Evolutionary conservation across 257 asterid genomes (phyloP), one percentile per base, ranked within the genome.

Genomic region (Cordia subcordata): DNA sequence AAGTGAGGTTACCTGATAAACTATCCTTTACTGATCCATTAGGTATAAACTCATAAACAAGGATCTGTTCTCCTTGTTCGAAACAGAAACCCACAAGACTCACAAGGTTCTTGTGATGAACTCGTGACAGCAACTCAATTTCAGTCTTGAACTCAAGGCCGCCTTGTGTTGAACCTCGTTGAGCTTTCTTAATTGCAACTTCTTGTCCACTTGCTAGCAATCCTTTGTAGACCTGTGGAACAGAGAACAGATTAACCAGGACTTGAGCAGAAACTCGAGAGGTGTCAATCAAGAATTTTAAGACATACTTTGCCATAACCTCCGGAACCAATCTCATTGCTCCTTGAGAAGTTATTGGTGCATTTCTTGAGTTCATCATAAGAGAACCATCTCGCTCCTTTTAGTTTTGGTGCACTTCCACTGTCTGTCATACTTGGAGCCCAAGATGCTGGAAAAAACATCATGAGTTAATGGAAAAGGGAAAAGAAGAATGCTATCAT

Each of bases 341-440:
- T 80, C 42, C 78, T 73, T 0, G 90, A 84, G 72, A 93, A 93
- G 81, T 89, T 86, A 46, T 68, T 73, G 11, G 96, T 82, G 76
- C 83, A 77, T 81, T 81, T 89, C 79, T 85, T 93, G 63, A 93
- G 87, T 75, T 93, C 99, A 16, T 89, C 99, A 16, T 78, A 89
- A 19, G 97, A 86, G 78, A 93, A 93, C 94, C 95, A 86, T 71
- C 95, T 79, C 0, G 97, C 91, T 33, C 99, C 99, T 82, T 89
- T 88, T 51, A 93, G 83, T 69, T 93, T 97, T 10, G 99, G 99
- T 18, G 94, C 97, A 12, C 96, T 87, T 65, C 95, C 96, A 49
- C 97, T 92, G 75, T 91, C 95, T 17, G 77, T 75, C 5, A 90
- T 85, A 42, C 90, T 85, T 5, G 97, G 86, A 57, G 79, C 91